These are phyloP conservation scores for Xylaria sp. DNA, from an alignment of 2,329 filamentous ascomycete species.

Conservation along the genomic window DNA sequence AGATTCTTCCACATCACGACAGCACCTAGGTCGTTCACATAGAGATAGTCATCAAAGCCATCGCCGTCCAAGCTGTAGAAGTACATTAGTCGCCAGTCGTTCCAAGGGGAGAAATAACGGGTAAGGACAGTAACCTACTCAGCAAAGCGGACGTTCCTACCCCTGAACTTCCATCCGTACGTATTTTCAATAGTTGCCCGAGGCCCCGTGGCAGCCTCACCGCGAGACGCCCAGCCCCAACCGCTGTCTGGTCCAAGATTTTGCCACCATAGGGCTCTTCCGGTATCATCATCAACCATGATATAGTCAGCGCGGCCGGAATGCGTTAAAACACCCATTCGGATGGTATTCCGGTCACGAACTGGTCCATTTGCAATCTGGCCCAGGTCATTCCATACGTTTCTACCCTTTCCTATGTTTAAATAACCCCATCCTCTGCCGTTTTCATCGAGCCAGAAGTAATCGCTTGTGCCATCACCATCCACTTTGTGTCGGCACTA, in stretches of 20 bases:
- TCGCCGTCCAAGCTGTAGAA: not conserved
- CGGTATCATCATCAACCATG: constrained; percentile 1
- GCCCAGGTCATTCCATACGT: not conserved
- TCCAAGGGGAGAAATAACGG: too few species aligned
- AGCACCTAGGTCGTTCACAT: not conserved
- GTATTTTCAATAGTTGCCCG: not conserved
- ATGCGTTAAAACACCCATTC: constrained; percentile 9
- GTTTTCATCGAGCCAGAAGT: constrained; percentile 8
- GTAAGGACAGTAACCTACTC: not conserved
- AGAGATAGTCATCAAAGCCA: constrained; percentile 5
- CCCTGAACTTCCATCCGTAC: constrained; percentile 9
- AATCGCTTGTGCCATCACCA: constrained; percentile 7
- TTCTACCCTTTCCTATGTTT: not conserved
- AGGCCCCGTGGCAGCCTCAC: not conserved
- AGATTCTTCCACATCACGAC: not conserved
- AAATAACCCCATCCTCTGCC: constrained; percentile 4
- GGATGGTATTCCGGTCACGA: not conserved
- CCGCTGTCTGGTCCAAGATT: not conserved
- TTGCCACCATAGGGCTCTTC: not conserved
- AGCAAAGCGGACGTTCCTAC: constrained; percentile 5
- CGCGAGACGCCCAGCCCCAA: constrained; percentile 4
- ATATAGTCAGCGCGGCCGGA: constrained; percentile 3
- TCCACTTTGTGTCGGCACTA: not conserved
- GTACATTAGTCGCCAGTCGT: not conserved
- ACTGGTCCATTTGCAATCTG: constrained; percentile 2